Percentiles rank a stretch among this genome's conserved stretches.
Conservation (phyloP, 139 green algal species). For the Coelastrella sp. region DNA sequence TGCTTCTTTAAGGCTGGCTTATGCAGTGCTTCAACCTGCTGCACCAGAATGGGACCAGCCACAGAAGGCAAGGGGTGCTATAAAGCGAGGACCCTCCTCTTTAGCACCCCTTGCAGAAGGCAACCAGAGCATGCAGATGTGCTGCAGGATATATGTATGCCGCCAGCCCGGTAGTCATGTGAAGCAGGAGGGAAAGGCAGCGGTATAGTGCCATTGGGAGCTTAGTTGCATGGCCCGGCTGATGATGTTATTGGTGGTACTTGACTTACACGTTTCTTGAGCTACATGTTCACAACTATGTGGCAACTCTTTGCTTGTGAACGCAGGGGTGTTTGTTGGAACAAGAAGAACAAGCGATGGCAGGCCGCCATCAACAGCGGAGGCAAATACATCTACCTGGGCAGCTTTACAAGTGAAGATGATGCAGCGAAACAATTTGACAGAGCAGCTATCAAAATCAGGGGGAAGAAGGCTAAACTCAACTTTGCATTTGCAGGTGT, state of each 20-base stretch:
- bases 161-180: no score
- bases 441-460: slow-evolving; percentile 61
- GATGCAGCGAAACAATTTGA: slow-evolving; percentile 66
- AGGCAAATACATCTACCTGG: slow-evolving; percentile 78
- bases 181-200: no score
- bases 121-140: no score
- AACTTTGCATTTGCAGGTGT: slow-evolving; percentile 53
- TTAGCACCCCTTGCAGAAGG: no score
- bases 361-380: slow-evolving; percentile 75
- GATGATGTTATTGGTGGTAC: background rate
- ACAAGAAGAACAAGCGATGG: slow-evolving; percentile 81
- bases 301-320: background rate
- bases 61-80: no score
- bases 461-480: slow-evolving; percentile 56
- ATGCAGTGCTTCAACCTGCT: no score
- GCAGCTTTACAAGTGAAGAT: slow-evolving; percentile 62
- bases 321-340: slow-evolving; percentile 72
- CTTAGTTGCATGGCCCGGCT: no score
- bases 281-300: background rate
- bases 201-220: no score
- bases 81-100: no score
- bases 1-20: no score
- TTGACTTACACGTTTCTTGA: background rate
- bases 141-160: no score
- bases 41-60: no score